phyloP scores from a whole-genome alignment of 2,329 filamentous ascomycete species.

The Fusarium burgessii region DNA sequence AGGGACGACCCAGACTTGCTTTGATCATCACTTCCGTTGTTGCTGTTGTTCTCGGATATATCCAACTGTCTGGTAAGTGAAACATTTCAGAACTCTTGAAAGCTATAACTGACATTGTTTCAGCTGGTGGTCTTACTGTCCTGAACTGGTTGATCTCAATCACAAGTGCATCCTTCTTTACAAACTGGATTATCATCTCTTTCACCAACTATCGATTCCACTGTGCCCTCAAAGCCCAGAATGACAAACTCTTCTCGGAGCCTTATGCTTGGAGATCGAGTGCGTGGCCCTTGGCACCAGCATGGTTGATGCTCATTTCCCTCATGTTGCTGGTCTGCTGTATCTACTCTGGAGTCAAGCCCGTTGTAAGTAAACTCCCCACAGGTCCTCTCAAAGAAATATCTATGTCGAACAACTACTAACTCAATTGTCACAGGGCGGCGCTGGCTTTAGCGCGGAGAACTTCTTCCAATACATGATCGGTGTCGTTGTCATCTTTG shows the following conservation, averaged over 20 bases:
- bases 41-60: conserved; percentile 21
- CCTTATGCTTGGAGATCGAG: conserved; percentile 30
- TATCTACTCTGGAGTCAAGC: conserved; percentile 13
- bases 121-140: conserved; percentile 21
- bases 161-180: conserved; percentile 37
- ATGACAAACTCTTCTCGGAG: conserved; percentile 29
- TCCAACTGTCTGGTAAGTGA: conserved; percentile 18
- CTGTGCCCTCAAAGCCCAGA: conserved; percentile 24
- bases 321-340: conserved; percentile 14
- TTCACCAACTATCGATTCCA: conserved; percentile 36
- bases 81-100: background rate
- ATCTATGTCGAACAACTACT: accelerated
- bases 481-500: conserved; percentile 31
- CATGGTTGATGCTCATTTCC: conserved; percentile 22
- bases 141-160: conserved; percentile 36
- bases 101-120: background rate
- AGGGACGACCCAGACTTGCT: conserved; percentile 27
- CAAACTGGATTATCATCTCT: conserved; percentile 36
- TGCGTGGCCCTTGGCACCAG: conserved; percentile 19
- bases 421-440: background rate
- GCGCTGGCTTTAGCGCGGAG: background rate
- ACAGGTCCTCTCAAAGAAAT: background rate
- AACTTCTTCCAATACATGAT: conserved; percentile 4
- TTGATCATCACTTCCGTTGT: conserved; percentile 16
- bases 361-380: background rate